Evolutionary conservation across 2,329 filamentous ascomycete species (phyloP), one percentile per base, ranked within the genome.

Genomic region (Dothidotthia symphoricarpi): DNA sequence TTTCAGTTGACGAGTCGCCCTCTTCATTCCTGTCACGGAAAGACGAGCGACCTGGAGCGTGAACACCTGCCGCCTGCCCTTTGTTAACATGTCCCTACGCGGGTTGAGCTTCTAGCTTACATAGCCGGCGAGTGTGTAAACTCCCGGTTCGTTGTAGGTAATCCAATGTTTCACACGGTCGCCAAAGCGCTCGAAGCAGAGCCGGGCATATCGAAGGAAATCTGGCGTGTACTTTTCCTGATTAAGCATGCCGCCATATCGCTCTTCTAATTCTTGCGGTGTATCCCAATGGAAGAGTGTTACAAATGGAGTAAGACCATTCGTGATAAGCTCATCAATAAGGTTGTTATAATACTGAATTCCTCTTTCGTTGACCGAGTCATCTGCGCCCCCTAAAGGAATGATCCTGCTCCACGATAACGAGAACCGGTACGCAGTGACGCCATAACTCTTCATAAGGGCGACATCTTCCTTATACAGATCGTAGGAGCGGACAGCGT

Each of bases 391-490:
- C 3, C 51, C 51, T 3, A 52, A 35, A 7, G 52, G 52, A 9
- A 52, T 52, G 17, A 56, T 45, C 1, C 52, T 37, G 2, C 41
- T 44, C 51, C 51, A 57, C 3, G 44, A 34, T 7, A 57, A 24
- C 6, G 41, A 49, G 32, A 57, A 55, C 2, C 47, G 43, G 34
- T 56, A 56, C 12, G 43, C 40, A 15, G 34, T 53, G n/a, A 51
- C 53, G 6, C 53, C 45, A 11, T 46, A 39, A 9, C 28, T 40
- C 19, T 52, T 55, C 37, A 58, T 45, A 1, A 58, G 37, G 1
- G 33, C 28, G 9, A 58, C 46, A 16, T 58, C 55, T 26, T 88
- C 81, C 39, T 66, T 64, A 48, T 67, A 72, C 2, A 70, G 47
- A 27, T 72, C 62, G 43, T 72, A 72, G 6, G 35, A 32, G 13